Base-by-base conservation (phyloP, 116 monocot species). In the Papilionanthe hybrid region DNA sequence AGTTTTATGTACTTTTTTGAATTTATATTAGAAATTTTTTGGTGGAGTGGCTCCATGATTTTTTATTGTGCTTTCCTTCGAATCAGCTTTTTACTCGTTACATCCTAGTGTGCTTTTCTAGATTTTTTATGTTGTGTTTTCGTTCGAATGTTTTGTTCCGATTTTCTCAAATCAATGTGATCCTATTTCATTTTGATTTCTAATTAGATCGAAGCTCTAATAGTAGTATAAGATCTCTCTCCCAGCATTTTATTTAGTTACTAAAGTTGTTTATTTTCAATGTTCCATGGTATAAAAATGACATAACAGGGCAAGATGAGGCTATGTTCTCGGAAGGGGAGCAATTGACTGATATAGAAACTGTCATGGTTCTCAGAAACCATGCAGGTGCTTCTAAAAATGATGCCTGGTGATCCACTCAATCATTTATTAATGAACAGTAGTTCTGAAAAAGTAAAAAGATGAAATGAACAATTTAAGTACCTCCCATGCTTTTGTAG, bases 401-500 rank as follows among this genome's bases (percentile, higher is more conserved):
- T 20, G 8, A 73, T n/a, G 44, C 22, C 73, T 20, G 19, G 22
- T 73, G 43, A 42, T 43, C 7, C 19, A 42, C 5, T 44, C 44
- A 73, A 19, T 20, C 43, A 43, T n/a, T 73, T 42, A 13, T 73
- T 22, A 44, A 73, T 73, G 42, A n/a, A 73, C 44, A 37, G 41
- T 13, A 22, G n/a, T 73, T 69, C 5, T 43, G 13, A 37, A 71
- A 73, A 73, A 44, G 5, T 19, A 9, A 68, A 82, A 2, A 48
- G 47, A 77, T 42, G 41, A 75, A 75, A 75, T 48, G 12, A 75
- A 42, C 5, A 4, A 44, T 77, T 5, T 45, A 44, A 86, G 83
- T 75, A 98, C 98, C 98, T 94, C 47, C 75, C 94, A 87, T 98
- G 93, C 85, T 98, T 98, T 88, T 98, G 98, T 81, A 98, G 98